Conservation (phyloP, 352 stramenopile genomes). For the Phytophthora cajani region DNA sequence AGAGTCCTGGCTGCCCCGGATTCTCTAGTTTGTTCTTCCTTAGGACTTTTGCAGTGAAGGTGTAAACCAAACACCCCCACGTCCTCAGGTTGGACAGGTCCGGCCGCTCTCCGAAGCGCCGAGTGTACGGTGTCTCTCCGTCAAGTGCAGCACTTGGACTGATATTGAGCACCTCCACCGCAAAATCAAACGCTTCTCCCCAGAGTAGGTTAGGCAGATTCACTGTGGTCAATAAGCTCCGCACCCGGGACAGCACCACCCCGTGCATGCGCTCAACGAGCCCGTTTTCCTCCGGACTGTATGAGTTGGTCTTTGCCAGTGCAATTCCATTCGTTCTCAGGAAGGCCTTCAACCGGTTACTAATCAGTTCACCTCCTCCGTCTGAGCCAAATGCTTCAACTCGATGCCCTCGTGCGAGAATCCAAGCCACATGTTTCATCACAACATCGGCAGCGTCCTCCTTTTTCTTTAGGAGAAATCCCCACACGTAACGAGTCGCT, state of each 20-base stretch:
- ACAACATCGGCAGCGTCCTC: conserved; percentile 4
- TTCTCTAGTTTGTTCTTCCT: no score
- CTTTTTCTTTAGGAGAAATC: conserved; percentile 7
- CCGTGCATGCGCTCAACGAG: neutral
- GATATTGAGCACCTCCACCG: no score
- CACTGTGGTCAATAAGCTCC: neutral
- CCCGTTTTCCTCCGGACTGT: neutral
- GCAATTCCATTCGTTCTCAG: neutral
- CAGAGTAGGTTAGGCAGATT: neutral
- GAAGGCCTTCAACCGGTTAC: neutral
- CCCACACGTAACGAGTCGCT: conserved; percentile 4
- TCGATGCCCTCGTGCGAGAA: conserved; percentile 1
- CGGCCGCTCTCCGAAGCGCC: no score
- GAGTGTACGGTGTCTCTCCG: no score
- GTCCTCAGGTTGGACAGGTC: no score
- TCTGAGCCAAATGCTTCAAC: conserved; percentile 9
- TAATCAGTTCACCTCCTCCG: neutral
- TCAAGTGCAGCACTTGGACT: no score
- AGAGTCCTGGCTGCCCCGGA: no score
- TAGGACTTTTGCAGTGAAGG: no score
- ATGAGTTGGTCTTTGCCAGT: neutral
- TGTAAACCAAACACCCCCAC: no score
- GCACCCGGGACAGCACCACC: neutral
- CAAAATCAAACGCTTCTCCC: neutral
- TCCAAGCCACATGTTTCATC: conserved; percentile 11